Conservation (phyloP, 192 early-diverging fungal genomes). For the Entomortierella lignicola region DNA sequence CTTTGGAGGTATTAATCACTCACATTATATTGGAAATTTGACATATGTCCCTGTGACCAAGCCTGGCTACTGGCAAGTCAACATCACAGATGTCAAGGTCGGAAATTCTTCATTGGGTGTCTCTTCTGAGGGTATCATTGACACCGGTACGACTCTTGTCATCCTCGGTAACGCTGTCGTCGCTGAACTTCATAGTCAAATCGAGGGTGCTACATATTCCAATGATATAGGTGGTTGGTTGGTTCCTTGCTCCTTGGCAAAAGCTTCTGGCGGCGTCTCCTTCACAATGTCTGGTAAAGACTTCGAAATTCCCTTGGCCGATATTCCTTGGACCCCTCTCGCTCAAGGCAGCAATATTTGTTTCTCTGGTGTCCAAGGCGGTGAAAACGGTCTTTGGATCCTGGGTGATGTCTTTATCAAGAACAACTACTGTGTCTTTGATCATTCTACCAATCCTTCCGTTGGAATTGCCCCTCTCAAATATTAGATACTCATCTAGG, state of each 20-base stretch:
- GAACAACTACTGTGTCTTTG: constrained; percentile 72
- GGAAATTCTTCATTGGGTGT: constrained; percentile 36
- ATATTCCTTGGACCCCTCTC: constrained; percentile 34
- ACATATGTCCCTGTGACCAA: constrained; percentile 63
- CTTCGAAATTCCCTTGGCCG: constrained; percentile 46
- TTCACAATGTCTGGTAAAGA: constrained; percentile 53
- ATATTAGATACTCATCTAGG: background rate
- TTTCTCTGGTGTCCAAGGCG: constrained; percentile 44
- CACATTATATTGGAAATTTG: constrained; percentile 55
- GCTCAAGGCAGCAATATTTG: constrained; percentile 1
- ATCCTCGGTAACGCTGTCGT: constrained; percentile 61
- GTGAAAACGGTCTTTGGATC: constrained; percentile 48
- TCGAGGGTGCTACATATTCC: background rate
- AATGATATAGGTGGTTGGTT: background rate
- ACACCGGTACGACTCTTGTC: constrained; percentile 72
- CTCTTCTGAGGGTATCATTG: constrained; percentile 55
- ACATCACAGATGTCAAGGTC: constrained; percentile 32
- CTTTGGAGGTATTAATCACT: constrained; percentile 65
- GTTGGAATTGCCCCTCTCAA: constrained; percentile 67
- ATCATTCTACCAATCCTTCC: constrained; percentile 55
- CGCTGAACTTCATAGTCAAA: constrained; percentile 52
- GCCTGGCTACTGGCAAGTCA: constrained; percentile 64
- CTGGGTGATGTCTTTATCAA: constrained; percentile 74
- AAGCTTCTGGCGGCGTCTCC: constrained; percentile 8
- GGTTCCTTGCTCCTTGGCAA: constrained; percentile 10